Percentiles rank a stretch among this genome's conserved stretches.
Conservation (phyloP, 768 basidiomycete genomes). For the Nidula microcarpa region DNA sequence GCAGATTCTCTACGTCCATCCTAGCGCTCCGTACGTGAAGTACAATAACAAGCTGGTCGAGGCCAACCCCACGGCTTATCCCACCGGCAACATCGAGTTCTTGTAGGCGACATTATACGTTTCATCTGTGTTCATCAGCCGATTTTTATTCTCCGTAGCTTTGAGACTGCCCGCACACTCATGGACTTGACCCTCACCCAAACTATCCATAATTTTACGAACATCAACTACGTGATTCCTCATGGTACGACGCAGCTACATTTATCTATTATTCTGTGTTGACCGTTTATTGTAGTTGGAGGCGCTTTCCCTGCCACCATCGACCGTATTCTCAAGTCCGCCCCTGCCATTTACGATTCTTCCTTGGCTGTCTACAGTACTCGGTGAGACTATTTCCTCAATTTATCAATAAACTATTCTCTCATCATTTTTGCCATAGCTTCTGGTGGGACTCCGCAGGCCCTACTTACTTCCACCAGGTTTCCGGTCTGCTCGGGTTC, state of each 20-base stretch:
- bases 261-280: background rate
- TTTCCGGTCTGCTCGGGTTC: constrained; percentile 24
- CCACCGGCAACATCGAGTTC: constrained; percentile 29
- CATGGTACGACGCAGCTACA: constrained; percentile 9
- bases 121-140: background rate
- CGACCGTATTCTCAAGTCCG: constrained; percentile 29
- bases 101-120: constrained; percentile 14
- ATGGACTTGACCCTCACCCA: constrained; percentile 24
- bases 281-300: constrained; percentile 8
- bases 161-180: constrained; percentile 26
- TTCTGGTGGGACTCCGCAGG: constrained; percentile 38
- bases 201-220: constrained; percentile 27
- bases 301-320: constrained; percentile 29
- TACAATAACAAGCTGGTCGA: constrained; percentile 19
- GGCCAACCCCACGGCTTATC: constrained; percentile 28
- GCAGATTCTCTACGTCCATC: constrained; percentile 28
- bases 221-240: constrained; percentile 29
- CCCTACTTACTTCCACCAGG: constrained; percentile 31
- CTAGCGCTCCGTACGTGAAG: constrained; percentile 22
- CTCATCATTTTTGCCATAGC: constrained; percentile 2
- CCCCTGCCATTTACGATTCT: constrained; percentile 24
- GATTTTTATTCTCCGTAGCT: constrained; percentile 8
- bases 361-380: constrained; percentile 27
- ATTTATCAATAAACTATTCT: too few species aligned
- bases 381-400: constrained; percentile 10